Evolutionary conservation across 345 rosid genomes (phyloP), one percentile per base, ranked within the genome.

Genomic region (Lepidium aucheri): DNA sequence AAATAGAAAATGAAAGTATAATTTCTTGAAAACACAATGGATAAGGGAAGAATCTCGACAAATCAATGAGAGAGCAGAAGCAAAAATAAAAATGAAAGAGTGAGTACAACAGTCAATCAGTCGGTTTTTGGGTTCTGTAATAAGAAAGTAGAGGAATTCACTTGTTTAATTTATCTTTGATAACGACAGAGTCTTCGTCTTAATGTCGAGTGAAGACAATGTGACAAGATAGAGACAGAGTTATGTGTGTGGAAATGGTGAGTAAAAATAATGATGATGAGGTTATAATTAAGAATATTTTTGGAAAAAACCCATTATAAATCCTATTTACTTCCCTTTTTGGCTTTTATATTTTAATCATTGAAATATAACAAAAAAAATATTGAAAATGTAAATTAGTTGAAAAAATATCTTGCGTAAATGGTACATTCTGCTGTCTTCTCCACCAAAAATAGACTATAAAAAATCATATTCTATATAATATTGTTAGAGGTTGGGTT

Each of bases 11-110:
- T 17, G 10, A 56, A 50, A 26, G 0, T 26, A 4, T 46, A 12
- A 34, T 13, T 49, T 30, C 36, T 17, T 55, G 28, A 32, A 40
- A 53, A 55, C 59, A 28, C 36, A 63, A 39, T 57, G 70, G 76
- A 72, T 72, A 72, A 72, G 47, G 41, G 60, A 56, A 50, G 75
- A 63, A 63, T 63, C 57, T 45, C 22, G 17, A 54, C 34, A 53
- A 58, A 49, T 47, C 41, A 60, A 34, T 20, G 18, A 22, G 53
- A 69, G 67, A 35, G 15, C 26, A 24, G 26, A 24, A 49, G 47
- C 13, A 41, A 52, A 12, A 20, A 53, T 24, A 53, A 17, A 62
- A 45, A 13, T 38, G 44, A 42, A 41, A 42, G 24, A 67, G 47
- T 41, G 61, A 53, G 34, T 26, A 52, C 51, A 53, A 17, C 60